Conservation (phyloP, 225 moss, liverwort and hornwort genomes). For the Bryoerythrophyllum caledonicum region DNA sequence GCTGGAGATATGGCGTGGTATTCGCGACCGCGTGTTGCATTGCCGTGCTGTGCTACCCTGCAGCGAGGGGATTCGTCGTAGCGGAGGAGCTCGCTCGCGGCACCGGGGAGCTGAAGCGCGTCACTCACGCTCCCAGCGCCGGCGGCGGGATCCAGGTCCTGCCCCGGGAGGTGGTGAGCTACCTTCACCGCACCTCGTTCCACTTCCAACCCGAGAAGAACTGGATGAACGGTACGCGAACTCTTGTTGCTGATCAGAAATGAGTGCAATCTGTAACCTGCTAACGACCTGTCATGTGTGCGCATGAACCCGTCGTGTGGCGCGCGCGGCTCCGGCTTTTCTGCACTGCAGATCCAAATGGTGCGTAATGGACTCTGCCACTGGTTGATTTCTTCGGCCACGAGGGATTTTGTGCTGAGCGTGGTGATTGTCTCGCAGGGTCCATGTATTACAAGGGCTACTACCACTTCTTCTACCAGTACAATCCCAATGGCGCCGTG, state of each 20-base stretch:
- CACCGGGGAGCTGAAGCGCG: constrained; percentile 26
- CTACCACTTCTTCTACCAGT: constrained; percentile 88
- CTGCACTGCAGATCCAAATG: constrained; percentile 20
- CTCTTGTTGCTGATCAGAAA: no score
- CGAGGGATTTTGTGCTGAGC: background rate
- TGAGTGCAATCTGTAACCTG: no score
- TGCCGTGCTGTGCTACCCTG: constrained; percentile 11
- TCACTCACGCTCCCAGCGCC: constrained; percentile 29
- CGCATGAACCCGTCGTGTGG: background rate
- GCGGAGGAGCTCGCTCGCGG: background rate
- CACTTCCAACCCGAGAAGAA: constrained; percentile 59
- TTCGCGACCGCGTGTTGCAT: constrained; percentile 24
- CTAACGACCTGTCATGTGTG: background rate
- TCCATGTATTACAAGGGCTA: constrained; percentile 78
- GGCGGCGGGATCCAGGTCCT: background rate
- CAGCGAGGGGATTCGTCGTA: background rate
- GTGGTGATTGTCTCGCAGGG: constrained; percentile 32
- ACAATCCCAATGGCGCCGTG: constrained; percentile 57
- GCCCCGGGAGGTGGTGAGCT: constrained; percentile 24
- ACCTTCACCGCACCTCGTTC: constrained; percentile 48
- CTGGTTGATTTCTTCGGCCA: background rate
- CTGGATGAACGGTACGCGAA: constrained; percentile 55
- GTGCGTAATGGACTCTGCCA: background rate
- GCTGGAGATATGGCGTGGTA: constrained; percentile 4
- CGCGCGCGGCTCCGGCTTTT: no score